Evolutionary conservation across 202 grass and related monocot species (phyloP).

Genomic region (Setaria viridis): DNA sequence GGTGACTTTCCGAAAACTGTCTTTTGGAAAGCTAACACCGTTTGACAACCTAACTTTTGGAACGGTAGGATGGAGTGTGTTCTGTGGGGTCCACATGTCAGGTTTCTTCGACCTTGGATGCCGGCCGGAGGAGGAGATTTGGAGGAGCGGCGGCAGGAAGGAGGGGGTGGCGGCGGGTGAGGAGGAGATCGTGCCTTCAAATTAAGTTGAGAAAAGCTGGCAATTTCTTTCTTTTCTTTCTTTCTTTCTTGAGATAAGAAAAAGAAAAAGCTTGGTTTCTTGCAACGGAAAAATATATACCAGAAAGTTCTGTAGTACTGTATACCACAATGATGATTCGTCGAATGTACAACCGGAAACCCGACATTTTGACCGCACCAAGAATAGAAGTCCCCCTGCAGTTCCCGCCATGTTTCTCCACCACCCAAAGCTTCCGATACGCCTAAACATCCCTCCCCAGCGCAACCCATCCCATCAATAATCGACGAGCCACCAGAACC

Average conservation of each 20-base stretch:
- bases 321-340: neutral
- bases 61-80: too few species aligned
- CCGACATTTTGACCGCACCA: slow-evolving; percentile 6
- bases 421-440: neutral
- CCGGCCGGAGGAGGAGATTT: too few species aligned
- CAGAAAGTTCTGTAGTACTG: neutral
- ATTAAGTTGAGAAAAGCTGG: too few species aligned
- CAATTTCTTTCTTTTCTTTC: too few species aligned
- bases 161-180: too few species aligned
- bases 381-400: slow-evolving; percentile 35
- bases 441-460: neutral
- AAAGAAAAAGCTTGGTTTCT: neutral
- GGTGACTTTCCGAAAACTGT: too few species aligned
- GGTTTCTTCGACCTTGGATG: too few species aligned
- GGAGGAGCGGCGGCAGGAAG: too few species aligned
- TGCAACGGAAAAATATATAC: neutral
- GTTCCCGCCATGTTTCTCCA: slow-evolving; percentile 43
- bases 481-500: neutral
- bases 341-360: neutral
- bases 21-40: too few species aligned
- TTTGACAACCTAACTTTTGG: too few species aligned
- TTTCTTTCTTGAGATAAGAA: neutral
- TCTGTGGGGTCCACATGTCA: too few species aligned
- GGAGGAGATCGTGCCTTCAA: too few species aligned
- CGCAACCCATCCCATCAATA: neutral